Base-by-base conservation (phyloP, 768 basidiomycete species). In the Boletus rubropictus region DNA sequence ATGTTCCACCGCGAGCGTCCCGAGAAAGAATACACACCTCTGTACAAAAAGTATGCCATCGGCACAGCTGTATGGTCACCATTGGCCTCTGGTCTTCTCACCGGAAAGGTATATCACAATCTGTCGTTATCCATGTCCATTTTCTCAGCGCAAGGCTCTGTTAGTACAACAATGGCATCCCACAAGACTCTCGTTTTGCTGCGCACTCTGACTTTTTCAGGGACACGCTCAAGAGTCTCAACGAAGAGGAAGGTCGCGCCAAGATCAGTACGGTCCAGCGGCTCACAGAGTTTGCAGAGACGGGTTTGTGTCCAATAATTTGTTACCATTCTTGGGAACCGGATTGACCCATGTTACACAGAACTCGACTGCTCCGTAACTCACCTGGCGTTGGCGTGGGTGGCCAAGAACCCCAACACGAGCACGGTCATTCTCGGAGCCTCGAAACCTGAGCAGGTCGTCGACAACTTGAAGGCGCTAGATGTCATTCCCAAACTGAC, bases 361-460 rank as follows among this genome's bases (percentile, higher is more conserved):
- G 68, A 73, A 52, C 64, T 82, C n/a, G 75, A 67, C 12, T 71
- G 68, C 44, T 73, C 66, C 17, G 68, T 74, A 51, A 66, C 74
- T n/a, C 70, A 72, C 33, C 66, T 82, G 39, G 73, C 81, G 1
- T 67, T 82, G 47, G 81, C 81, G 18, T 82, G 80, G 80, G 63
- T 73, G 7, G 68, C 73, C 8, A 66, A 60, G 51, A 74, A 79
- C 58, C 70, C 72, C n/a, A 74, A 74, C 60, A 74, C 72, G 35
- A 66, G 69, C 45, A 73, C 70, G 15, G 67, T 75, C 42, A 74
- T 77, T 48, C 66, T 77, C 33, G 76, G 77, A 6, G 75, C 74
- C 4, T 69, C 74, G 33, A 76, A 68, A 51, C 69, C 73, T 11
- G 68, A 74, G 53, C 77, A 79, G 51, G 61, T 79, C 22, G 37